Percentiles rank a stretch among this genome's conserved stretches.
phyloP scores from a whole-genome alignment of 352 stramenopile species.

The Pythium myriotylum region DNA sequence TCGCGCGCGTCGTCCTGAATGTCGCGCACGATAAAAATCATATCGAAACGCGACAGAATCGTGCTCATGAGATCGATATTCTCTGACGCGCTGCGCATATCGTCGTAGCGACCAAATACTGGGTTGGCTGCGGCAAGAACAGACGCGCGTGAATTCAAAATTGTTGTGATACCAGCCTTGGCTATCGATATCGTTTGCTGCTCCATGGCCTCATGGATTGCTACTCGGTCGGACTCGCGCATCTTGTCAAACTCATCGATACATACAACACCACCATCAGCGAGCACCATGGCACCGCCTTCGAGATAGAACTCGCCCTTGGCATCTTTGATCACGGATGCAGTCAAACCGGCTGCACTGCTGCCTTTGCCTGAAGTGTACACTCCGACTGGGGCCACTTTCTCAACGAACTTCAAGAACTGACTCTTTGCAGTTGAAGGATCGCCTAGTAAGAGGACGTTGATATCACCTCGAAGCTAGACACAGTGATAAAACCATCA shows the following conservation, averaged over 20 bases:
- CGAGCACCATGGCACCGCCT: conserved; percentile 97
- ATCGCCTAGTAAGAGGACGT: conserved; percentile 97
- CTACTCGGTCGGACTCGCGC: conserved; percentile 93
- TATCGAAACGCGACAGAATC: conserved; percentile 98
- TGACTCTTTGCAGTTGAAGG: conserved; percentile 98
- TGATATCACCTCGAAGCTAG: conserved; percentile 96
- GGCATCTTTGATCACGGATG: conserved; percentile 94
- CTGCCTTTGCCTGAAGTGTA: conserved; percentile 99
- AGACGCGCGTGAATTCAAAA: conserved; percentile 94
- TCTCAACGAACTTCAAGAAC: conserved; percentile 98
- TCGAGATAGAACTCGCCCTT: conserved; percentile 99
- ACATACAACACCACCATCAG: conserved; percentile 97
- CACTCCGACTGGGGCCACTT: conserved; percentile 96
- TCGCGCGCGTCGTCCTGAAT: conserved; percentile 97
- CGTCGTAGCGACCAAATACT: conserved; percentile 98
- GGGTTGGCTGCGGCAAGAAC: conserved; percentile 97
- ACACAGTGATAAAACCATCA: not conserved
- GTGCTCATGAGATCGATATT: conserved; percentile 99
- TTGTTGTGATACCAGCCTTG: conserved; percentile 99
- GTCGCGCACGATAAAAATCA: conserved; percentile 99
- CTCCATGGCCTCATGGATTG: conserved; percentile 99
- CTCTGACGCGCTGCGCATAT: conserved; percentile 97
- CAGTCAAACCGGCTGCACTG: conserved; percentile 96
- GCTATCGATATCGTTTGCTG: conserved; percentile 99
- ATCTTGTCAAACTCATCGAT: conserved; percentile 99